Evolutionary conservation across 441 rosid species (phyloP).

Genomic region (Erodium trifolium): DNA sequence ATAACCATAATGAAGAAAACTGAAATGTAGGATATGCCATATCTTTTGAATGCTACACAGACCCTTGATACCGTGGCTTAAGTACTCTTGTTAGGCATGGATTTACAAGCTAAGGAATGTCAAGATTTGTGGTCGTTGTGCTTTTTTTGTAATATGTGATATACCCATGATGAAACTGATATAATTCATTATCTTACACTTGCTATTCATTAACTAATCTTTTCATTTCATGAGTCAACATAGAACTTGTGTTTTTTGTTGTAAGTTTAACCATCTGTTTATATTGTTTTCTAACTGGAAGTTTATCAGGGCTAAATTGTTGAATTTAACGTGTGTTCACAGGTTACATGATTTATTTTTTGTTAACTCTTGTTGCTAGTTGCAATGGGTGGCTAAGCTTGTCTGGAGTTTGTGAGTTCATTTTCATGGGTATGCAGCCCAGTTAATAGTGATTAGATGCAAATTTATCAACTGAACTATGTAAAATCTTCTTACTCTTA

Average conservation of each 20-base stretch:
- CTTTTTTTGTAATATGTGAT: neutral
- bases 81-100: neutral
- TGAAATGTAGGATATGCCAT: neutral
- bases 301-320: neutral
- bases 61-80: neutral
- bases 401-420: slow-evolving; percentile 16
- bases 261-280: neutral
- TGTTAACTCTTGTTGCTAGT: slow-evolving; percentile 17
- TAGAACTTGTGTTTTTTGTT: neutral
- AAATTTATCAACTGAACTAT: slow-evolving; percentile 10
- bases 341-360: slow-evolving; percentile 19
- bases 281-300: neutral
- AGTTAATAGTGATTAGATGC: slow-evolving; percentile 8
- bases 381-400: slow-evolving; percentile 20
- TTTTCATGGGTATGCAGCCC: slow-evolving; percentile 40
- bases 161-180: neutral
- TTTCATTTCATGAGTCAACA: neutral
- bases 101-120: neutral
- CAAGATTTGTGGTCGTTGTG: neutral
- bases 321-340: neutral
- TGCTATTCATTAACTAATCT: neutral
- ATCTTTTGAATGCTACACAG: neutral
- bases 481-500: slow-evolving; percentile 9
- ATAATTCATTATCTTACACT: neutral
- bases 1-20: neutral